A percentile compares a stretch with the other conserved stretches of the same genome.
These are phyloP conservation scores for Pavlovales sp. DNA, from an alignment of 208 protist genomes.

Conservation along the genomic window DNA sequence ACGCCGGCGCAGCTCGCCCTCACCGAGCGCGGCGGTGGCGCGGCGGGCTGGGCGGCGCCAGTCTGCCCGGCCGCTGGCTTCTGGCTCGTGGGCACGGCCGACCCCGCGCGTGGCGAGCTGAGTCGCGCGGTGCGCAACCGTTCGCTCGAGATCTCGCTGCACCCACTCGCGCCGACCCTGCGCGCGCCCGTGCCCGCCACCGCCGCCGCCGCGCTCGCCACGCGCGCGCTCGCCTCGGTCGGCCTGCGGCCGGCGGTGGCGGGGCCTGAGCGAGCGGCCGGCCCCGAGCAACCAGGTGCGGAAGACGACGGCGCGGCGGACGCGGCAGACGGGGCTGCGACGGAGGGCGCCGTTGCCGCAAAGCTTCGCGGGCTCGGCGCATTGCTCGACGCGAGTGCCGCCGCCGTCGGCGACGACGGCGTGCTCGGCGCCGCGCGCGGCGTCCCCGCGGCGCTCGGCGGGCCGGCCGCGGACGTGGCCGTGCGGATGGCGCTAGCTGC, in stretches of 20 bases:
- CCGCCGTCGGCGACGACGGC: not conserved
- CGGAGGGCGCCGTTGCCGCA: no score
- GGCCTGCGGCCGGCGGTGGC: not conserved
- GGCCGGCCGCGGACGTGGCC: not conserved
- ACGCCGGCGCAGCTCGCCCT: slow-evolving; percentile 75
- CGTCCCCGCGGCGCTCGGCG: not conserved
- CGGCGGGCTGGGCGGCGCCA: not conserved
- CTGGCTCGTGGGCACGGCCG: slow-evolving; percentile 96
- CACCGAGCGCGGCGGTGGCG: slow-evolving; percentile 84
- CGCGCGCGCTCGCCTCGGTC: not conserved
- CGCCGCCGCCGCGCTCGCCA: not conserved
- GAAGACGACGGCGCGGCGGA: no score
- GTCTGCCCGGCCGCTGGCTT: slow-evolving; percentile 76
- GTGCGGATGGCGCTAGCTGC: not conserved
- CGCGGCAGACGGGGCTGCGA: no score
- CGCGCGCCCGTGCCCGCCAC: not conserved
- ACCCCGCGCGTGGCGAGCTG: slow-evolving; percentile 95
- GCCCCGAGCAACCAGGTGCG: no score
- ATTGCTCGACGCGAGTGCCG: not conserved
- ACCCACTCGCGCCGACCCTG: not conserved
- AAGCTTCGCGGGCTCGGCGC: no score
- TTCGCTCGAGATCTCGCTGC: slow-evolving; percentile 92
- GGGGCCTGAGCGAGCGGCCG: not conserved
- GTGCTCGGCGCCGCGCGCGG: not conserved
- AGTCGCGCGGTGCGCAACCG: slow-evolving; percentile 93